Evolutionary conservation across 2,329 filamentous ascomycete species (phyloP).

Genomic region (Bipolaris gigantea): DNA sequence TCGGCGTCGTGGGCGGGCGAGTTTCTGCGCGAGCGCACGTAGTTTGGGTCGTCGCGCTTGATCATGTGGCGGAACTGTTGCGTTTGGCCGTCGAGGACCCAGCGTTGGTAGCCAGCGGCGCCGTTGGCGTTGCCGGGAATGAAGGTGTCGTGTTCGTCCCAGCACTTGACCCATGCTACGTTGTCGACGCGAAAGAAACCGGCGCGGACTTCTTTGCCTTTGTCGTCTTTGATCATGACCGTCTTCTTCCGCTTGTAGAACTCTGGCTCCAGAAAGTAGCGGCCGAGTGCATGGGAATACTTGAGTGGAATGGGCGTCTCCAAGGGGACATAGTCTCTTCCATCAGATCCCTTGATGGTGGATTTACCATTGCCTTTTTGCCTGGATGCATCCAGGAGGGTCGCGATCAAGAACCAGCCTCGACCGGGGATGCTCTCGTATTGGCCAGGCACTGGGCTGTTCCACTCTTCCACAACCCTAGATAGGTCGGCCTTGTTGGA

Average conservation of each 20-base stretch:
- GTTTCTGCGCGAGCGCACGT: constrained; percentile 27
- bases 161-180: constrained; percentile 54
- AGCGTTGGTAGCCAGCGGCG: constrained; percentile 48
- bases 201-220: constrained; percentile 44
- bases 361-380: constrained; percentile 26
- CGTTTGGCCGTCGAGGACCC: constrained; percentile 50
- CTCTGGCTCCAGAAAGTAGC: constrained; percentile 53
- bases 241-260: constrained; percentile 52
- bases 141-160: constrained; percentile 54
- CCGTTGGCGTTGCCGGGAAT: constrained; percentile 48
- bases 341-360: constrained; percentile 5
- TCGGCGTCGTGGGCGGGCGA: constrained; percentile 27
- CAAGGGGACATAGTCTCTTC: constrained; percentile 32
- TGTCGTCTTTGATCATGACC: constrained; percentile 45
- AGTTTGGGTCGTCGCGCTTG: constrained; percentile 44
- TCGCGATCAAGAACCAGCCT: constrained; percentile 54
- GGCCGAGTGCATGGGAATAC: constrained; percentile 54
- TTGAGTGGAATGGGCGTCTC: constrained; percentile 44
- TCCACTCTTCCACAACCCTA: constrained; percentile 53
- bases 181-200: constrained; percentile 56
- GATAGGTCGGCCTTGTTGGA: constrained; percentile 44
- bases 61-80: constrained; percentile 45
- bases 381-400: constrained; percentile 38
- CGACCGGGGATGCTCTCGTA: constrained; percentile 55
- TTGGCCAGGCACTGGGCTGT: constrained; percentile 51